phyloP scores from a whole-genome alignment of 225 moss, liverwort and hornwort genomes.

The Climacium dendroides region DNA sequence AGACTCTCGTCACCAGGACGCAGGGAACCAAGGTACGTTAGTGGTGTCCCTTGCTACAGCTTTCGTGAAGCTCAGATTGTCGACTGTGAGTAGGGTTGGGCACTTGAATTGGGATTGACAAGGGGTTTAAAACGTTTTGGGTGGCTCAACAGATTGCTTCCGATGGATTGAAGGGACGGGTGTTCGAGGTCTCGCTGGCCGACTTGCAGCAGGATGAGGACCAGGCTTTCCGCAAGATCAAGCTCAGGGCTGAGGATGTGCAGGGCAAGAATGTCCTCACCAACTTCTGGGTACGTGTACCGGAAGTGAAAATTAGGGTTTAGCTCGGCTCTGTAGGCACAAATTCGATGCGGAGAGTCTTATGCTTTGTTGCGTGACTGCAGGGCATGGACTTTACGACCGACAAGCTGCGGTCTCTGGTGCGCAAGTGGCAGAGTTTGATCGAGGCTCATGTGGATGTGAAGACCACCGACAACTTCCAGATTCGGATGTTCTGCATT shows the following conservation, averaged over 20 bases:
- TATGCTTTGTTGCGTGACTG: neutral
- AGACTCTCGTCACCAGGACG: constrained; percentile 45
- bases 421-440: constrained; percentile 60
- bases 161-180: constrained; percentile 75
- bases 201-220: constrained; percentile 78
- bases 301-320: neutral
- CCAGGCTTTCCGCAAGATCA: constrained; percentile 79
- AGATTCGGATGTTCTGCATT: constrained; percentile 48
- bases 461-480: constrained; percentile 49
- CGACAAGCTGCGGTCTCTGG: constrained; percentile 51
- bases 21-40: constrained; percentile 33
- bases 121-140: neutral
- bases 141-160: constrained; percentile 51
- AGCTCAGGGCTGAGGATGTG: constrained; percentile 74
- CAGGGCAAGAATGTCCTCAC: constrained; percentile 79
- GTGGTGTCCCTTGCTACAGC: neutral
- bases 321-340: neutral
- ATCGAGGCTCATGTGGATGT: constrained; percentile 53
- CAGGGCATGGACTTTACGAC: constrained; percentile 58
- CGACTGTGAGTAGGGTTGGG: neutral
- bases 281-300: constrained; percentile 50
- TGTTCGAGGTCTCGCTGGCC: constrained; percentile 71
- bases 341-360: neutral
- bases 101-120: neutral
- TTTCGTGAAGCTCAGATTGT: neutral